Percentiles rank a stretch among this genome's conserved stretches.
Evolutionary conservation across 75 land plant genomes (phyloP).

Genomic region (Pinus albicaulis): DNA sequence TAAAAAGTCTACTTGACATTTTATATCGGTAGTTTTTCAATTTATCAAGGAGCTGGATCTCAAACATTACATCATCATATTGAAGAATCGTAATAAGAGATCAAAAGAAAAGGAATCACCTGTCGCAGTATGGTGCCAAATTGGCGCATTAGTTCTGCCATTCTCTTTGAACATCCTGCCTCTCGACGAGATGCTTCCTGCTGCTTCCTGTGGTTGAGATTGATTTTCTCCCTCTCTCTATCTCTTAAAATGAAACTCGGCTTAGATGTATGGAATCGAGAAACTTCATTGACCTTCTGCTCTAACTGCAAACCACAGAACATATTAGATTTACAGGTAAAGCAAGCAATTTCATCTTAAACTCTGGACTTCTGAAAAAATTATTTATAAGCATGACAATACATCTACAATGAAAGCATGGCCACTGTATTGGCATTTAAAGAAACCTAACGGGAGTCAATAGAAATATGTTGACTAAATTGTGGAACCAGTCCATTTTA

Average conservation of each 20-base stretch:
- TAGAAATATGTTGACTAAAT: not conserved
- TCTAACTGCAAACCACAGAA: slow-evolving; percentile 54
- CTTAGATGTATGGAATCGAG: slow-evolving; percentile 43
- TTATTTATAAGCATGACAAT: not conserved
- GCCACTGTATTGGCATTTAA: not conserved
- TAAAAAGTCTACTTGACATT: not conserved
- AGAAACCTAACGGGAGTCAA: not conserved
- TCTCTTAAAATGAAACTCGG: slow-evolving; percentile 39
- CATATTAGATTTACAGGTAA: not conserved
- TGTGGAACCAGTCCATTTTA: not conserved
- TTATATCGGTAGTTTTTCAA: not conserved
- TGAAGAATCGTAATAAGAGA: not conserved
- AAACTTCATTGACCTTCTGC: slow-evolving; percentile 65
- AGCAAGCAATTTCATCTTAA: not conserved
- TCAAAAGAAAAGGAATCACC: slow-evolving; percentile 27
- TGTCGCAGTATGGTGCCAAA: slow-evolving; percentile 74
- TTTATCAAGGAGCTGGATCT: not conserved
- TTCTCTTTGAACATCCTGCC: slow-evolving; percentile 59
- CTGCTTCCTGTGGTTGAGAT: slow-evolving; percentile 48
- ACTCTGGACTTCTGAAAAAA: not conserved
- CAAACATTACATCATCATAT: not conserved
- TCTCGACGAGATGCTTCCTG: slow-evolving; percentile 58
- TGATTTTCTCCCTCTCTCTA: slow-evolving; percentile 39
- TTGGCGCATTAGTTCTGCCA: slow-evolving; percentile 91
- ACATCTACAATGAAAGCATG: not conserved